phyloP scores from a whole-genome alignment of 768 basidiomycete genomes.

The Pisolithus tinctorius region DNA sequence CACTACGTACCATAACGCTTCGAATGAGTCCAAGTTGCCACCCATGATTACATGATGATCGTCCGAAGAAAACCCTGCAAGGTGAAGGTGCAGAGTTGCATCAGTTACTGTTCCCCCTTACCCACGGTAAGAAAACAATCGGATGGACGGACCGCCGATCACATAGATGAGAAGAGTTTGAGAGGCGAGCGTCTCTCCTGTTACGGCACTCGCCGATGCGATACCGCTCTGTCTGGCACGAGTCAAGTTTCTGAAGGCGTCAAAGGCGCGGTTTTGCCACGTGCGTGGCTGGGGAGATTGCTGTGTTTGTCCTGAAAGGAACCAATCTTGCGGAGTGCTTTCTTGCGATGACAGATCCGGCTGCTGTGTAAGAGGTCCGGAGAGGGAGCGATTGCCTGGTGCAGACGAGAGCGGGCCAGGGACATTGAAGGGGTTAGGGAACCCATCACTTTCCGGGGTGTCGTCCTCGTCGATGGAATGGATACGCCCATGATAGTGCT shows the following conservation, averaged over 20 bases:
- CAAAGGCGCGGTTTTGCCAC: slow-evolving; percentile 61
- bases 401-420: slow-evolving; percentile 12
- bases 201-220: neutral
- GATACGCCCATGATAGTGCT: slow-evolving; percentile 5
- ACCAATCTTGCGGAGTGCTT: neutral
- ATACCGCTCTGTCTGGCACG: slow-evolving; percentile 25
- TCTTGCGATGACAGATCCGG: slow-evolving; percentile 9
- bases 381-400: slow-evolving; percentile 18
- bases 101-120: neutral
- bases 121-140: neutral
- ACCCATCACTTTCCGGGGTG: slow-evolving; percentile 18
- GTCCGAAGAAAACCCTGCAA: slow-evolving; percentile 82
- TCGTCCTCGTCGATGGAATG: slow-evolving; percentile 20
- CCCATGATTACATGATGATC: slow-evolving; percentile 87
- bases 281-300: slow-evolving; percentile 29
- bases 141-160: slow-evolving; percentile 55
- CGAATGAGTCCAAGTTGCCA: slow-evolving; percentile 69
- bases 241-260: slow-evolving; percentile 51
- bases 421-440: slow-evolving; percentile 18
- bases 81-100: slow-evolving; percentile 1
- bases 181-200: slow-evolving; percentile 28
- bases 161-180: slow-evolving; percentile 89
- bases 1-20: slow-evolving; percentile 61
- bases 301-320: neutral
- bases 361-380: slow-evolving; percentile 9